Percentiles rank a stretch among this genome's conserved stretches.
Evolutionary conservation across 179 eudicot species (phyloP).

Genomic region (Gypsophila paniculata): DNA sequence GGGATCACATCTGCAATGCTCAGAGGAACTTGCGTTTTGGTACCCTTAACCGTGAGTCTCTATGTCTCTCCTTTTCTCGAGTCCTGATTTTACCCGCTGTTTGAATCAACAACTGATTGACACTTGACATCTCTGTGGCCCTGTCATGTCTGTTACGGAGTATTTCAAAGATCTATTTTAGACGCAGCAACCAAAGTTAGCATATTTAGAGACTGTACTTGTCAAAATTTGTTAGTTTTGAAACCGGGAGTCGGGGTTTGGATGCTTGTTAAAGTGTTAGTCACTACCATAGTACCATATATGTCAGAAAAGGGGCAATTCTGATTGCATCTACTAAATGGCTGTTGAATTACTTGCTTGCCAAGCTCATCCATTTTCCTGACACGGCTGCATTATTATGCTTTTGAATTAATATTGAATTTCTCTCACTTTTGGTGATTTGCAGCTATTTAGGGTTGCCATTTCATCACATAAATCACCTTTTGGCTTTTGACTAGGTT

Average conservation of each 20-base stretch:
- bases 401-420: too few species aligned
- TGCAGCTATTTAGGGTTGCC: too few species aligned
- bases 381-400: too few species aligned
- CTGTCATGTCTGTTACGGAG: neutral
- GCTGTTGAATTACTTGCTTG: too few species aligned
- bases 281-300: neutral
- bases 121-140: neutral
- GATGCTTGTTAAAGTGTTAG: neutral
- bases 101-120: neutral
- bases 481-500: too few species aligned
- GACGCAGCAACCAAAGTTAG: neutral
- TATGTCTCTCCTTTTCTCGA: conserved; percentile 14
- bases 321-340: neutral
- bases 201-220: neutral
- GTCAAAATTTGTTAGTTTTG: neutral
- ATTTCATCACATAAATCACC: too few species aligned
- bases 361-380: too few species aligned
- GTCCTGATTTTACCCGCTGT: neutral
- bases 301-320: neutral
- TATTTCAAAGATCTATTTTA: too few species aligned
- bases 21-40: conserved; percentile 63
- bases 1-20: conserved; percentile 76
- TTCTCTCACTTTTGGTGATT: too few species aligned
- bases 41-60: conserved; percentile 61
- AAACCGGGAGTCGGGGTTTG: neutral